phyloP scores from a whole-genome alignment of 2,329 filamentous ascomycete genomes.

The Aquanectria penicillioides region DNA sequence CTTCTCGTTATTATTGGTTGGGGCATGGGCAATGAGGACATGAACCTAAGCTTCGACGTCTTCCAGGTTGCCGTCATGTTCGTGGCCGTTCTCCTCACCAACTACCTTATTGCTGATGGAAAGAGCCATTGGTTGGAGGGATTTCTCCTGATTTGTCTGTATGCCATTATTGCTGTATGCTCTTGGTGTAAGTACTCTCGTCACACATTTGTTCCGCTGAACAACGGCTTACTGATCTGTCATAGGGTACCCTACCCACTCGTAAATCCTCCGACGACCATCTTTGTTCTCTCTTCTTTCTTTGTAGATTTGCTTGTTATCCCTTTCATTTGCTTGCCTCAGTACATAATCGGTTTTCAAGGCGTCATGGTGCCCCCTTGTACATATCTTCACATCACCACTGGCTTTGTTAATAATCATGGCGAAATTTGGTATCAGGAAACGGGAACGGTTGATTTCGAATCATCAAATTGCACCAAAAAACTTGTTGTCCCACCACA shows the following conservation, averaged over 20 bases:
- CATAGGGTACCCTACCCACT: constrained; percentile 30
- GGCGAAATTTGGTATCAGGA: neutral
- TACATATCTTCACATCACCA: too few relatives aligned
- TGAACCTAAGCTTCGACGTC: constrained; percentile 86
- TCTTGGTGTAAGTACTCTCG: constrained; percentile 65
- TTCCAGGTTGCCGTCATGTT: constrained; percentile 91
- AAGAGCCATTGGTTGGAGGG: constrained; percentile 87
- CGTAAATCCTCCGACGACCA: too few relatives aligned
- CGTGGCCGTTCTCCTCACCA: constrained; percentile 84
- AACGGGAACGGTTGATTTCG: constrained; percentile 4
- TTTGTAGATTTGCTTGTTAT: too few relatives aligned
- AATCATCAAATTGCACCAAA: neutral
- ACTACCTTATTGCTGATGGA: constrained; percentile 86
- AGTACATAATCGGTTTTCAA: too few relatives aligned
- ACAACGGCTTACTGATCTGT: neutral
- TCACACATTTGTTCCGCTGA: neutral
- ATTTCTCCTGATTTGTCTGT: constrained; percentile 78
- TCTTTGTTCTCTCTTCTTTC: neutral
- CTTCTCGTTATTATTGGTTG: constrained; percentile 82
- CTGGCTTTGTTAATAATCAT: neutral
- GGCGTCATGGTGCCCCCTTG: too few relatives aligned
- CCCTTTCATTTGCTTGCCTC: neutral
- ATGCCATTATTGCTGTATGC: constrained; percentile 80
- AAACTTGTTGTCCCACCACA: neutral
- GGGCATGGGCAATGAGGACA: constrained; percentile 75